Evolutionary conservation across 495 filamentous ascomycete species (phyloP), one percentile per base, ranked within the genome.

Genomic region (Aspergillus bridgeri): DNA sequence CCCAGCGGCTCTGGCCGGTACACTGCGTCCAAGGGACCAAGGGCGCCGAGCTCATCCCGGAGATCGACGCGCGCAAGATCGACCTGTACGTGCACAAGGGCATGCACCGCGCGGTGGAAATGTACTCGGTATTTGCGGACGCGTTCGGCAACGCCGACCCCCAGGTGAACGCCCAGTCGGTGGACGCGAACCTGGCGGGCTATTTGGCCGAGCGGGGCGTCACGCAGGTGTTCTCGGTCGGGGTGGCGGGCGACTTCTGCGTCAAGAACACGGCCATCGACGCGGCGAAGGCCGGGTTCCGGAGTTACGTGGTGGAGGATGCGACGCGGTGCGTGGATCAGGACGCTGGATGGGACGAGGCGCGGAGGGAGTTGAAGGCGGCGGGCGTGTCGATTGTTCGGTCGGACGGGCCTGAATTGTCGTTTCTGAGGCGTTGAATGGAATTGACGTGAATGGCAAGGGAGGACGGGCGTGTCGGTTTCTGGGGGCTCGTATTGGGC

Each of bases 121-220:
- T 96, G 90, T 98, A 96, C 70, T 89, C 85, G 51, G 90, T 84
- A 3, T 97, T 98, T 67, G 86, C 84, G 49, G 87, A 89, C 69
- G 87, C 88, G 0, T 90, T 90, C 69, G 75, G 73, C 0, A 83
- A 83, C 49, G 69, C 75, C n/a, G 66, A 72, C 51, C 70, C 77
- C 0, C 53, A 62, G 15, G 69, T 75, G 43, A 75, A 61, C 6
- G 53, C 45, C 6, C 55, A 64, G 8, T 79, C 84, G 15, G 79
- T 80, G 59, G 83, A 85, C 65, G 77, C 79, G 62, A 82, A 84
- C 58, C 73, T 98, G 22, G 79, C 75, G 8, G 73, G 65, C 7
- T 61, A 75, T 51, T 75, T 98, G 57, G 72, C 65, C 44, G 77
- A 77, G 15, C 75, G 69, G 20, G 75, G 71, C n/a, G 78, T 94